Conservation (phyloP, 208 protist species). For the Trypanosoma rangeli region DNA sequence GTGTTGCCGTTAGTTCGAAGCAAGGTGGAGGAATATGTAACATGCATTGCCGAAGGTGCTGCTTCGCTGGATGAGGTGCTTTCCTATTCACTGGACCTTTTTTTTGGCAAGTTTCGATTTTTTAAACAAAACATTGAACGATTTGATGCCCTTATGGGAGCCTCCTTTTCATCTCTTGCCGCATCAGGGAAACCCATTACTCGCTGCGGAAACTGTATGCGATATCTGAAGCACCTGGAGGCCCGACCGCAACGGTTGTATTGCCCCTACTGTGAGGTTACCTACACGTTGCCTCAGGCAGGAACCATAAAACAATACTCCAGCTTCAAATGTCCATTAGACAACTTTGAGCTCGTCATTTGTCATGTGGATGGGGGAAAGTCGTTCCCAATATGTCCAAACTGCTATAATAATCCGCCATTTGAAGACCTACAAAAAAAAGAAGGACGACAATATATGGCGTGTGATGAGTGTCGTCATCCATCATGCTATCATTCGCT, state of each 20-base stretch:
- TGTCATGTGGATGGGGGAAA: conserved; percentile 89
- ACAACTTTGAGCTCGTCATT: conserved; percentile 93
- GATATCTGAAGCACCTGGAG: conserved; percentile 88
- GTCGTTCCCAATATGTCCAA: conserved; percentile 90
- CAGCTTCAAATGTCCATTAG: conserved; percentile 87
- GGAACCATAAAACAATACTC: conserved; percentile 88
- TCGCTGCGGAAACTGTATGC: conserved; percentile 92
- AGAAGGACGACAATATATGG: conserved; percentile 54
- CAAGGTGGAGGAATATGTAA: conserved; percentile 93
- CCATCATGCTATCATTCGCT: conserved; percentile 89
- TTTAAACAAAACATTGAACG: conserved; percentile 92
- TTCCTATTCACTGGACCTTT: conserved; percentile 74
- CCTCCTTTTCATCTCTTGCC: conserved; percentile 89
- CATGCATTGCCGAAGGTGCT: conserved; percentile 89
- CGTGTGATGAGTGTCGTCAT: conserved; percentile 92
- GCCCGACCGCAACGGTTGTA: conserved; percentile 90
- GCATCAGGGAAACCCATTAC: conserved; percentile 82
- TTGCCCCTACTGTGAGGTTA: conserved; percentile 93
- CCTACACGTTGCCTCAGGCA: conserved; percentile 85
- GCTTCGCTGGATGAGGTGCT: conserved; percentile 85
- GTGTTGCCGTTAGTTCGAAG: conserved; percentile 91
- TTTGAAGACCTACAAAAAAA: conserved; percentile 67
- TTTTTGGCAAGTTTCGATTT: conserved; percentile 90
- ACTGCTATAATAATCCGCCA: conserved; percentile 95
- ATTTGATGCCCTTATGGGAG: conserved; percentile 94